These are phyloP conservation scores for Botryosphaeria dothidea DNA, from an alignment of 2,329 filamentous ascomycete species.

Conservation along the genomic window DNA sequence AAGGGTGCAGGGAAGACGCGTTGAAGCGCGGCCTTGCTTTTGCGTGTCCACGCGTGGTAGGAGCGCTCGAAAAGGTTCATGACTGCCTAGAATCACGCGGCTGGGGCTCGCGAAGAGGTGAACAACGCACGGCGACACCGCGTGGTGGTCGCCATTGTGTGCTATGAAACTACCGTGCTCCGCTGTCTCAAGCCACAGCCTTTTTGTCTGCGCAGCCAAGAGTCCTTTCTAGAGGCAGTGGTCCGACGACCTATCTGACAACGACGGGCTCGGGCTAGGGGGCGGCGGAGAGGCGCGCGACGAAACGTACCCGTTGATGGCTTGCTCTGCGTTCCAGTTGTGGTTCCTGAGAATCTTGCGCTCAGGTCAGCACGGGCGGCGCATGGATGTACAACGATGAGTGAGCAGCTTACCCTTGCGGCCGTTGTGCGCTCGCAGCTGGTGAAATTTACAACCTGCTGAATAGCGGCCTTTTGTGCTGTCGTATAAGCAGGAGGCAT, in stretches of 20 bases:
- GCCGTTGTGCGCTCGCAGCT: constrained; percentile 47
- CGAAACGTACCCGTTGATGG: constrained; percentile 49
- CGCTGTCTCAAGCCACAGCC: neutral
- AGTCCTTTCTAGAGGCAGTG: neutral
- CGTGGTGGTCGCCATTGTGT: neutral
- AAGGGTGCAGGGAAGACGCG: constrained; percentile 14
- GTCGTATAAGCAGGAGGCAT: constrained; percentile 51
- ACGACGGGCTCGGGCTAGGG: neutral
- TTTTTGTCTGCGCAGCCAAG: neutral
- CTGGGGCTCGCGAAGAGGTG: neutral
- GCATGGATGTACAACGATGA: neutral
- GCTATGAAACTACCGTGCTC: neutral
- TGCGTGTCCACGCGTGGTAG: constrained; percentile 10
- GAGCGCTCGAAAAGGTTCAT: constrained; percentile 7
- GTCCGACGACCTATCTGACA: neutral
- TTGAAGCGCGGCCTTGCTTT: constrained; percentile 12
- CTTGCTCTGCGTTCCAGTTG: constrained; percentile 47
- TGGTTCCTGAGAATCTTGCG: constrained; percentile 44
- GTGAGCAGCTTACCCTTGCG: constrained; percentile 30
- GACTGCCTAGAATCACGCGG: constrained; percentile 5
- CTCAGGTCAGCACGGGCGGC: constrained; percentile 11
- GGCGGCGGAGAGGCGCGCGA: neutral
- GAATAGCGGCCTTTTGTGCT: constrained; percentile 48
- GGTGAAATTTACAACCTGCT: constrained; percentile 48
- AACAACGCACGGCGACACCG: constrained; percentile 3